A percentile compares a stretch with the other conserved stretches of the same genome.
Evolutionary conservation across 495 filamentous ascomycete species (phyloP).

Genomic region (Xylaria cubensis): DNA sequence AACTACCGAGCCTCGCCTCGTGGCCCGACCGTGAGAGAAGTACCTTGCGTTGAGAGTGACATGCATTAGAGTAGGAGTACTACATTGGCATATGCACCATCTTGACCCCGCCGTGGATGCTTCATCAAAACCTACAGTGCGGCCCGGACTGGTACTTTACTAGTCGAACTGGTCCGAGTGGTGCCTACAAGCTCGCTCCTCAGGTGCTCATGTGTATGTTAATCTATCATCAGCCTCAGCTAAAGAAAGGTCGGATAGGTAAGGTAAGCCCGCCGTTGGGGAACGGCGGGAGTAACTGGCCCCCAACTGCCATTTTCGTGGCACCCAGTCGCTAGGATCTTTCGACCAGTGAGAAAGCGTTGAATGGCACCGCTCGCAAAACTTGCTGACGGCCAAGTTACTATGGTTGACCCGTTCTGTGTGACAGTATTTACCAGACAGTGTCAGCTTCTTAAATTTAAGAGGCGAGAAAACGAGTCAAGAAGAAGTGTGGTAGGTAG

Average conservation of each 20-base stretch:
- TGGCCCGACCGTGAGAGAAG: conserved; percentile 11
- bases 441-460: not conserved
- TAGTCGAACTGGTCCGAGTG: not conserved
- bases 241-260: not conserved
- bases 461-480: not conserved
- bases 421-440: not conserved
- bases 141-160: not conserved
- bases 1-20: conserved; percentile 20
- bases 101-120: not conserved
- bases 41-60: conserved; percentile 26
- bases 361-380: not conserved
- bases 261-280: conserved; percentile 23
- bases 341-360: conserved; percentile 16
- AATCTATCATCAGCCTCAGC: conserved; percentile 21
- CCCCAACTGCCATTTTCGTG: conserved; percentile 26
- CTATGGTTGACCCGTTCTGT: conserved; percentile 16
- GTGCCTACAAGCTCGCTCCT: not conserved
- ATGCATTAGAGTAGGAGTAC: conserved; percentile 5
- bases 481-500: not conserved
- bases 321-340: conserved; percentile 4
- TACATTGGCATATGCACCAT: conserved; percentile 16
- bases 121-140: not conserved
- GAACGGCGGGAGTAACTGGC: conserved; percentile 8
- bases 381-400: conserved; percentile 18
- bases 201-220: not conserved